phyloP scores from a whole-genome alignment of 1,284 basidiomycete species.

The Pulchroboletus neoregius region DNA sequence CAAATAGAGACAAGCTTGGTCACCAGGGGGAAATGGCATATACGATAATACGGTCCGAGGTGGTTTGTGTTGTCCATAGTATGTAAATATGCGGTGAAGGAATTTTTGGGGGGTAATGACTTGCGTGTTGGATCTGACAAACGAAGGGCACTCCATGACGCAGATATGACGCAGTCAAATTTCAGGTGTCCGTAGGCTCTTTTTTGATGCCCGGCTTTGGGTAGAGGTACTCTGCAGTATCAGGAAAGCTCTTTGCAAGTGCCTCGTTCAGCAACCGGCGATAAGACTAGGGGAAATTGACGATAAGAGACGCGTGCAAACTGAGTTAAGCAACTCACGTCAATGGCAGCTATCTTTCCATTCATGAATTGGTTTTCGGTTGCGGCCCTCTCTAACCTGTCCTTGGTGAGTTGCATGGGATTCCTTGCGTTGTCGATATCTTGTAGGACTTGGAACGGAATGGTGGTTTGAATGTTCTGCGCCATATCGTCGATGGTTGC shows the following conservation, averaged over 20 bases:
- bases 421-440: constrained; percentile 77
- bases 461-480: constrained; percentile 53
- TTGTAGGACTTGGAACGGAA: constrained; percentile 66
- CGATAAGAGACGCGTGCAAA: background rate
- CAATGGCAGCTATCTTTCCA: constrained; percentile 75
- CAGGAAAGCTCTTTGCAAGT: constrained; percentile 32
- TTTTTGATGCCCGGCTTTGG: constrained; percentile 14
- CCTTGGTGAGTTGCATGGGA: constrained; percentile 73
- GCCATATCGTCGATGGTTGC: constrained; percentile 62
- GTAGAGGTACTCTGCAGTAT: constrained; percentile 28
- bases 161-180: background rate
- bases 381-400: constrained; percentile 71
- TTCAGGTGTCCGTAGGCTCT: constrained; percentile 13
- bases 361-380: constrained; percentile 88
- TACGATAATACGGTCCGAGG: constrained; percentile 1
- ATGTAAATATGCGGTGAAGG: constrained; percentile 7
- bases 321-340: constrained; percentile 42
- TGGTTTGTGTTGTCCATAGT: background rate
- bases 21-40: constrained; percentile 6
- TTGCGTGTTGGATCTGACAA: constrained; percentile 5
- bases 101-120: background rate
- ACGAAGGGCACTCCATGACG: background rate
- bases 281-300: constrained; percentile 28
- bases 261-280: constrained; percentile 33
- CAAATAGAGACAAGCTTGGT: constrained; percentile 2